Evolutionary conservation across 148 eudicot species (phyloP), one percentile per base, ranked within the genome.

Genomic region (Silene conica): DNA sequence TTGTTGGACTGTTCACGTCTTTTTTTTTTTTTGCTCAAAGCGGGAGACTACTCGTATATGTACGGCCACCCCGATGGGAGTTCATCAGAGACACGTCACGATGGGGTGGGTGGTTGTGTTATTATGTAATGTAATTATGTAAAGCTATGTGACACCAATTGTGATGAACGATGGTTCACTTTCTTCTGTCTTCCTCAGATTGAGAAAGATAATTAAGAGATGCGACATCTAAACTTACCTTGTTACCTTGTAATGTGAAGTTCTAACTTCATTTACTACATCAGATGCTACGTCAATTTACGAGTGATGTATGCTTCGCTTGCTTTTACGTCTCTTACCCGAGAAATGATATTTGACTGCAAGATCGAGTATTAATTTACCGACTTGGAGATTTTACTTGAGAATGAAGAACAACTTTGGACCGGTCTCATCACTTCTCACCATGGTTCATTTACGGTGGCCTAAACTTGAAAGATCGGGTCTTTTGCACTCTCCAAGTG

Each of bases 121-220:
- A 65, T 65, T 34, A 67, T 13, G 6, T 67, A n/a, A 41, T 16
- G 38, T 31, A 3, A 65, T 65, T 34, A 67, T 13, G 7, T 67
- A 19, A 43, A 67, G 22, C 69, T 38, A 4, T n/a, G 69, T 64
- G 67, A 70, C 71, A 74, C 56, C 26, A 25, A 55, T 45, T 71
- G 52, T 63, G 78, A 70, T 66, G 52, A 20, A 28, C 56, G 78
- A 54, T 69, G 63, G 77, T 68, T 67, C 43, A 73, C 54, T 63
- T 50, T 55, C 74, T 19, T 63, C 67, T 63, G 67, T 62, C 70
- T 26, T 60, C 26, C 38, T 60, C 16, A 22, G 26, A 58, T 48
- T 50, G 16, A 26, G 38, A 52, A 69, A 58, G 59, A 6, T 50
- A 20, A 14, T 31, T n/a, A 74, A 54, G 6, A 19, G 70, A 67